A percentile compares a stretch with the other conserved stretches of the same genome.
Evolutionary conservation across 2,329 filamentous ascomycete genomes (phyloP).

Genomic region (Phialophora expanda): DNA sequence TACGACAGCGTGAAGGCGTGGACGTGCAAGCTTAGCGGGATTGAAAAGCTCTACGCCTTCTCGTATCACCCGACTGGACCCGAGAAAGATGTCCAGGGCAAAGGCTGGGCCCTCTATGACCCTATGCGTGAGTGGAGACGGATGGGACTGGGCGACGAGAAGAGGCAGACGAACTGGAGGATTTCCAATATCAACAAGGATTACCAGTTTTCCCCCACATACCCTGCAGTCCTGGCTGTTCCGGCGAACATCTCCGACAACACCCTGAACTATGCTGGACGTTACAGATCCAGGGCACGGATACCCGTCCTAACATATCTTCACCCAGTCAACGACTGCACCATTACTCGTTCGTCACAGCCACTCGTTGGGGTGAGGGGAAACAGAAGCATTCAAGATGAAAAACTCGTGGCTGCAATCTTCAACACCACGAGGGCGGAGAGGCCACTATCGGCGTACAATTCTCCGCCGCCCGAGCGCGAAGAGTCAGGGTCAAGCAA

Average conservation of each 20-base stretch:
- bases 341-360: conserved; percentile 92
- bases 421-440: conserved; percentile 73
- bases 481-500: conserved; percentile 47
- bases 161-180: conserved; percentile 81
- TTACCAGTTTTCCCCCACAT: conserved; percentile 91
- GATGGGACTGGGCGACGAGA: conserved; percentile 83
- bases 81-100: conserved; percentile 67
- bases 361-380: conserved; percentile 83
- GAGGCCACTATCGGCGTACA: conserved; percentile 49
- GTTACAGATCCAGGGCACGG: conserved; percentile 84
- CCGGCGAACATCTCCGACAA: conserved; percentile 94
- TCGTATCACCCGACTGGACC: conserved; percentile 73
- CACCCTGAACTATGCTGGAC: conserved; percentile 87
- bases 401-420: conserved; percentile 88
- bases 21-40: conserved; percentile 78
- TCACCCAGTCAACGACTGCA: conserved; percentile 96
- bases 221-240: conserved; percentile 82
- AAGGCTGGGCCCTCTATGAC: conserved; percentile 86
- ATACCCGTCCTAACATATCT: conserved; percentile 91
- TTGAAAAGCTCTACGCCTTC: conserved; percentile 93
- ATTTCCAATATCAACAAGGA: conserved; percentile 88
- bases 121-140: conserved; percentile 82
- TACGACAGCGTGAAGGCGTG: conserved; percentile 84
- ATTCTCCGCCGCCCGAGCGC: conserved; percentile 47
- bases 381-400: conserved; percentile 93